Conservation (phyloP, 2,329 filamentous ascomycete species). For the Penicillium sclerotiorum region DNA sequence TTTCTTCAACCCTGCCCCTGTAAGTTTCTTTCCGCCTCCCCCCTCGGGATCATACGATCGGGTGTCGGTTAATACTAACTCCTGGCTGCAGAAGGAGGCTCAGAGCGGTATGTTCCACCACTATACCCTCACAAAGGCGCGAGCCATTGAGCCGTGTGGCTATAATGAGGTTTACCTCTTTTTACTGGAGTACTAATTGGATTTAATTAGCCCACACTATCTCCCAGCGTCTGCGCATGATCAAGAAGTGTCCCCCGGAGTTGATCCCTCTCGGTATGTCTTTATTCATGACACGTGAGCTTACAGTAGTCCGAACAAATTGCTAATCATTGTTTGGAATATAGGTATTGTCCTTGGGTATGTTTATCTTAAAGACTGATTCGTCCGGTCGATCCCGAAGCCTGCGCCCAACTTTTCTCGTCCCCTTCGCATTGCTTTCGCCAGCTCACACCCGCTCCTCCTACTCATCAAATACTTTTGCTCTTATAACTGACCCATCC, state of each 20-base stretch:
- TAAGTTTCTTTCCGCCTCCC: slow-evolving; percentile 52
- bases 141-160: slow-evolving; percentile 7
- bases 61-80: slow-evolving; percentile 43
- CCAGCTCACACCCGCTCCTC: slow-evolving; percentile 6
- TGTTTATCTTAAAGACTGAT: slow-evolving; percentile 42
- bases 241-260: slow-evolving; percentile 90
- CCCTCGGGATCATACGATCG: slow-evolving; percentile 21
- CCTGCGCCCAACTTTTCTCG: slow-evolving; percentile 18
- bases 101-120: slow-evolving; percentile 58
- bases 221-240: slow-evolving; percentile 87
- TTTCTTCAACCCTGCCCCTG: slow-evolving; percentile 66
- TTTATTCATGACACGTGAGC: slow-evolving; percentile 6
- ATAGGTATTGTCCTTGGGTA: slow-evolving; percentile 84
- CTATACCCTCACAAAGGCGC: slow-evolving; percentile 6
- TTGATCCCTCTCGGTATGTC: slow-evolving; percentile 87
- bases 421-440: slow-evolving; percentile 17
- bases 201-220: slow-evolving; percentile 79
- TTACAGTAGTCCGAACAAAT: slow-evolving; percentile 1
- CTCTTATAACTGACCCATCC: slow-evolving; percentile 22
- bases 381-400: slow-evolving; percentile 12
- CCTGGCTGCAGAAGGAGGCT: slow-evolving; percentile 59
- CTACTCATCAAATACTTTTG: neutral
- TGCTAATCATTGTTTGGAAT: slow-evolving; percentile 30
- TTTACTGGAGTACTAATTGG: slow-evolving; percentile 25
- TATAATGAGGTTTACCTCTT: neutral